Base-by-base conservation (phyloP, 2,329 filamentous ascomycete species). In the Arthroderma sp. region DNA sequence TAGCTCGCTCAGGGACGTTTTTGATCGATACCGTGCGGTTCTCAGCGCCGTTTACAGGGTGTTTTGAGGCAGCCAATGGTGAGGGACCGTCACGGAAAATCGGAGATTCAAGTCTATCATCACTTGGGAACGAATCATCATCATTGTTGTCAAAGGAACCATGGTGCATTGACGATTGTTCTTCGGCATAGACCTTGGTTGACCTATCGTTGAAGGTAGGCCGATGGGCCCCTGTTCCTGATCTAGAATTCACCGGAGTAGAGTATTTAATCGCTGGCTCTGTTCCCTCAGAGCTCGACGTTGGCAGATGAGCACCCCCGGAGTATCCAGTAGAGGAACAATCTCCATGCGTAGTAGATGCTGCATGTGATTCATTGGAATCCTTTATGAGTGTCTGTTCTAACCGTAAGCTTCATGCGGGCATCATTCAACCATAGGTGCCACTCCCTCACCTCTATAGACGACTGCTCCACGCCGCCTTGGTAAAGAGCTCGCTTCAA, bases 1-100 rank as follows among this genome's bases (percentile, higher is more conserved):
- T 86, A 13, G 79, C 80, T 1, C 74, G 75, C 4, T 83, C 78
- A 0, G 84, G 74, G 0, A 93, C 75, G 58, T 84, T 83, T 37
- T 71, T 72, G 54, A 91, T 73, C 21, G 81, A 72, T 21, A 94
- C 55, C 3, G 68, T 71, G 6, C 67, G 68, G 39, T 66, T 66
- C 6, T 63, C 63, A 9, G 21, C 4, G 21, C 37, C 37, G 2
- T 23, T 43, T 31, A 28, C 31, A 2, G 17, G 1, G 56, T 57
- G 17, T 58, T 53, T 21, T 58, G 61, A 7, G 25, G 60, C 61
- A 43, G 61, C 61, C 35, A 59, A 63, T 33, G 58, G 58, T 19
- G 64, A 62, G 35, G 58, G 61, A 37, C 60, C 60, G 9, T 64
- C 63, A 17, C 56, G 31, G 31, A 55, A 38, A 38, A 54, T 44